phyloP scores from a whole-genome alignment of 2,329 filamentous ascomycete species.

The Rosellinia necatrix region DNA sequence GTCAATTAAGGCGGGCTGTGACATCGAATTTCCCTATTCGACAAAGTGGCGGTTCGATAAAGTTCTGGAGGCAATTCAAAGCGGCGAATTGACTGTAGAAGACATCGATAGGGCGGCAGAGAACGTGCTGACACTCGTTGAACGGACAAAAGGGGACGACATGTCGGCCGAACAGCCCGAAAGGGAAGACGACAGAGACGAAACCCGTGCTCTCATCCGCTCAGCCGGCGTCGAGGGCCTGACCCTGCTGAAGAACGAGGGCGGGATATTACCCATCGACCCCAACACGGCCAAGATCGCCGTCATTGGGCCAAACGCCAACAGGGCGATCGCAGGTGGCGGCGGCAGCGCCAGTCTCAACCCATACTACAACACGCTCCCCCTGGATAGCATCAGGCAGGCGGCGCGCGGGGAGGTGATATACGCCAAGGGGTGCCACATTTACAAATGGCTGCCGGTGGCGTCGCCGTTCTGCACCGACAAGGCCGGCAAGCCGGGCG shows the following conservation, averaged over 20 bases:
- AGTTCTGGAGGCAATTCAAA: constrained; percentile 56
- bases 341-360: constrained; percentile 71
- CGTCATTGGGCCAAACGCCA: constrained; percentile 70
- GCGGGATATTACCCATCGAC: constrained; percentile 61
- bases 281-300: constrained; percentile 62
- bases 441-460: constrained; percentile 68
- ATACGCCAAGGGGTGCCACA: constrained; percentile 67
- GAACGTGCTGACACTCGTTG: constrained; percentile 63
- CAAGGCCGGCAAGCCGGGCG: constrained; percentile 61
- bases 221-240: constrained; percentile 65
- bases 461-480: constrained; percentile 63
- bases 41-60: constrained; percentile 62
- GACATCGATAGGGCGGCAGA: constrained; percentile 63
- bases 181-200: constrained; percentile 58
- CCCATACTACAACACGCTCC: constrained; percentile 69
- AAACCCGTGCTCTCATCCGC: constrained; percentile 64
- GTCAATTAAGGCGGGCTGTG: constrained; percentile 59
- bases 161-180: constrained; percentile 62
- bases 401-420: constrained; percentile 59
- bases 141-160: constrained; percentile 65
- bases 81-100: constrained; percentile 51
- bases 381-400: constrained; percentile 64
- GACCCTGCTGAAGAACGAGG: constrained; percentile 67
- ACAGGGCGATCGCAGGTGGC: constrained; percentile 68
- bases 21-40: constrained; percentile 63